Conservation (phyloP, 2,329 filamentous ascomycete genomes). For the Colletotrichum melonis region DNA sequence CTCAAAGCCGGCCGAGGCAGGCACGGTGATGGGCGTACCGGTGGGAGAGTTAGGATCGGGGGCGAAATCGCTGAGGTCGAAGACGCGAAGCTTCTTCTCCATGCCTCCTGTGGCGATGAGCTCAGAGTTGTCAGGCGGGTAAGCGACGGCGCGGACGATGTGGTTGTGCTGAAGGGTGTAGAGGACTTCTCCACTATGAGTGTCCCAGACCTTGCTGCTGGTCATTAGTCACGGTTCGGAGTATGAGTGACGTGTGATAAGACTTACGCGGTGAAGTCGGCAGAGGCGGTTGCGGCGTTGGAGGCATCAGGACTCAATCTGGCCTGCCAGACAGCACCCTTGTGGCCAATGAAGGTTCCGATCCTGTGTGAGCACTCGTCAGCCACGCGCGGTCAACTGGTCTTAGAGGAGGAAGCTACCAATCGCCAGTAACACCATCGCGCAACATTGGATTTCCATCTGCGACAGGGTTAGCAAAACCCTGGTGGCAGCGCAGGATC, state of each 20-base stretch:
- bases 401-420: slow-evolving; percentile 60
- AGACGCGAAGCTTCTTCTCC: slow-evolving; percentile 97
- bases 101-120: slow-evolving; percentile 92
- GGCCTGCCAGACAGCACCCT: slow-evolving; percentile 97
- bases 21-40: slow-evolving; percentile 57
- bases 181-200: slow-evolving; percentile 89
- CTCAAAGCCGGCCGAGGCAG: slow-evolving; percentile 79
- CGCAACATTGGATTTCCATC: slow-evolving; percentile 99
- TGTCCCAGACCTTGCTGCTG: slow-evolving; percentile 95
- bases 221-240: neutral
- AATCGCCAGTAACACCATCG: slow-evolving; percentile 94
- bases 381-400: slow-evolving; percentile 10
- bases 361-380: slow-evolving; percentile 79
- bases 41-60: slow-evolving; percentile 45
- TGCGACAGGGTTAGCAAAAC: slow-evolving; percentile 50
- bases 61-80: slow-evolving; percentile 78
- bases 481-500: slow-evolving; percentile 14
- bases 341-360: slow-evolving; percentile 97
- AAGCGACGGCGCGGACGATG: slow-evolving; percentile 94
- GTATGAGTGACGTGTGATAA: neutral
- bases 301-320: slow-evolving; percentile 88
- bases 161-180: slow-evolving; percentile 92
- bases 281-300: slow-evolving; percentile 91
- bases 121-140: slow-evolving; percentile 83
- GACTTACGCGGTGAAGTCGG: slow-evolving; percentile 91